Evolutionary conservation across 192 early-diverging fungal species (phyloP), one percentile per base, ranked within the genome.

Genomic region (Ambispora gerdemannii): DNA sequence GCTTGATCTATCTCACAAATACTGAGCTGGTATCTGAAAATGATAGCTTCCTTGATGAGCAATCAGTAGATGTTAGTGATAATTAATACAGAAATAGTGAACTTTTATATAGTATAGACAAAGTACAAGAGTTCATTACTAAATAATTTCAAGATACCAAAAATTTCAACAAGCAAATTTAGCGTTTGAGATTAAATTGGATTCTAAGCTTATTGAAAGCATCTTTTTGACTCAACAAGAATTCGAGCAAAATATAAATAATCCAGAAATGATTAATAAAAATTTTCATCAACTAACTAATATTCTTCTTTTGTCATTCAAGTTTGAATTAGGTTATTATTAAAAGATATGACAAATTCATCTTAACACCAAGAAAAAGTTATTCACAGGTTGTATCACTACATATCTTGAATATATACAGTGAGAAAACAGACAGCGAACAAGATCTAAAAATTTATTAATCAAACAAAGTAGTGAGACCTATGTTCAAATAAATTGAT

Each of bases 281-380:
- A 36, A 35, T 36, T 63, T 38, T 22, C n/a, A 43, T 36, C 25
- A 47, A 25, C n/a, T 63, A 24, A n/a, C n/a, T n/a, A n/a, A n/a
- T n/a, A n/a, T n/a, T n/a, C n/a, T n/a, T n/a, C n/a, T 20, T 24
- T 25, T 63, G 19, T 19, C 43, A 13, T 19, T 64, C 28, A 38
- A 64, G 13, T 36, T 10, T 64, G 62, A 22, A 47, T 64, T 10
- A 32, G 20, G 27, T 1, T 64, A 64, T 49, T 64, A 64, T 19
- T 64, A 24, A 22, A 24, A 64, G 43, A 27, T 64, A 15, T 1
- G 8, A 0, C 7, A 64, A 64, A 20, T 64, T 19, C 13, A 64
- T 25, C 34, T 64, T 27, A 47, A 19, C 34, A 64, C 62, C 36
- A 43, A n/a, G 20, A 36, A 25, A 24, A 64, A 27, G 35, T n/a